phyloP scores from a whole-genome alignment of 2,329 filamentous ascomycete genomes.

The Botrytis elliptica region DNA sequence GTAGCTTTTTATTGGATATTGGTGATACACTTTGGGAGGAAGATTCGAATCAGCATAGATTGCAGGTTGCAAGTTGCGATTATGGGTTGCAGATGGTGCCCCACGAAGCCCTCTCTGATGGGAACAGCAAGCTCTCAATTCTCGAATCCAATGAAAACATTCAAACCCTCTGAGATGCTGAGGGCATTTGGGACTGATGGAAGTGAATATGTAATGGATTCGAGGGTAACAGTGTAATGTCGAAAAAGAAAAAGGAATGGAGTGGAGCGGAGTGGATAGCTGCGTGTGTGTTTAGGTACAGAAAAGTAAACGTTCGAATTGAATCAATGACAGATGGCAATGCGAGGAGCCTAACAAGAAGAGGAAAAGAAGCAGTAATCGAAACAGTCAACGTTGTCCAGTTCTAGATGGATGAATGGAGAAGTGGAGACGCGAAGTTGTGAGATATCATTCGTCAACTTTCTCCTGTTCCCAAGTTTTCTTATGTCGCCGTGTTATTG shows the following conservation, averaged over 20 bases:
- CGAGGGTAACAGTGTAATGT: not conserved
- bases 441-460: not conserved
- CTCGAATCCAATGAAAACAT: not conserved
- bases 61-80: not conserved
- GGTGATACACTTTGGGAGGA: not conserved
- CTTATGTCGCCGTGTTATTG: not conserved
- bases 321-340: constrained; percentile 10
- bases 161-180: not conserved
- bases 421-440: not conserved
- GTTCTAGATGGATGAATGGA: not conserved
- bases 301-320: not conserved
- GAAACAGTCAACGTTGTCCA: not conserved
- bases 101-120: not conserved
- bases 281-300: not conserved
- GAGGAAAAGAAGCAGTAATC: not conserved
- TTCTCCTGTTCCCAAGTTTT: not conserved
- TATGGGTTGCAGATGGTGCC: not conserved
- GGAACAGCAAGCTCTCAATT: not conserved
- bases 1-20: constrained; percentile 1
- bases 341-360: not conserved
- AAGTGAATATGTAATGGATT: not conserved
- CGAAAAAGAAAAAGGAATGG: not conserved
- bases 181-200: not conserved
- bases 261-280: not conserved
- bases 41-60: not conserved